Evolutionary conservation across 2,329 filamentous ascomycete genomes (phyloP).

Genomic region (Botrytis elliptica): DNA sequence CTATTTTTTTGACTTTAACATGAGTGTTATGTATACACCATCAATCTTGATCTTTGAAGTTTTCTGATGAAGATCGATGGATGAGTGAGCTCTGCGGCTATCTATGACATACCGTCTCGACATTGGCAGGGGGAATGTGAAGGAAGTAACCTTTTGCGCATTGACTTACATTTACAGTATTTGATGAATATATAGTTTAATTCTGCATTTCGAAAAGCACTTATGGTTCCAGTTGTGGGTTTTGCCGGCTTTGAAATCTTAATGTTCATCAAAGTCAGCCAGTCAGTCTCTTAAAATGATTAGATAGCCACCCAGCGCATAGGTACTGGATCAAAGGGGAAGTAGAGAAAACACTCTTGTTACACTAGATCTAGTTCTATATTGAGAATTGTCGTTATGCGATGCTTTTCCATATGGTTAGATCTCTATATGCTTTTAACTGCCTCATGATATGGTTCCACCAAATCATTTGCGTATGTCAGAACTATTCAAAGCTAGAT

Average conservation of each 20-base stretch:
- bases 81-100: not conserved
- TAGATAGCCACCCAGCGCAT: not conserved
- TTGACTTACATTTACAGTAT: not conserved
- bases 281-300: not conserved
- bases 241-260: not conserved
- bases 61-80: not conserved
- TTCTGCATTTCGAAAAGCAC: not conserved
- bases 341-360: not conserved
- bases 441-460: not conserved
- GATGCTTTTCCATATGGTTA: not conserved
- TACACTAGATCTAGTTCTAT: not conserved
- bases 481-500: no score
- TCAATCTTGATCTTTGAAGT: not conserved
- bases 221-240: not conserved
- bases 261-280: not conserved
- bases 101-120: not conserved
- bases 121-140: not conserved
- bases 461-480: no score
- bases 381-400: not conserved
- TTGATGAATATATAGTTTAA: not conserved
- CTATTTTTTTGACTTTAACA: not conserved
- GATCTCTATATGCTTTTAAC: not conserved
- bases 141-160: not conserved
- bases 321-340: not conserved
- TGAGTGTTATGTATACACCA: not conserved